Evolutionary conservation across 2,329 filamentous ascomycete genomes (phyloP), one percentile per base, ranked within the genome.

Genomic region (Aureobasidium pullulans): DNA sequence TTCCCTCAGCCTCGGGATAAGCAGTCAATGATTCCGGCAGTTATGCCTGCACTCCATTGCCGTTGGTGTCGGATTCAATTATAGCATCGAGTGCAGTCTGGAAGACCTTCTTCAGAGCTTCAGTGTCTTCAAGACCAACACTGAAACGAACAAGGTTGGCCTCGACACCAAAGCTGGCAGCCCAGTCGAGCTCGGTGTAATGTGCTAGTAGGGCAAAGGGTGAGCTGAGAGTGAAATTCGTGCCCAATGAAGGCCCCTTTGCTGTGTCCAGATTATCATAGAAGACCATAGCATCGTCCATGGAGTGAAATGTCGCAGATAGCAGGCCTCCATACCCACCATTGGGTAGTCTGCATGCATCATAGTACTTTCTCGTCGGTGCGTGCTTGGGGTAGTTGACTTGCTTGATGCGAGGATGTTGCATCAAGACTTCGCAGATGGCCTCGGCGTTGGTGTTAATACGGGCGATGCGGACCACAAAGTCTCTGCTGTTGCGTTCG

Each of bases 401-500:
- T 59, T 83, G 77, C 72, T 91, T 91, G 62, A 97, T 86, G 70
- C 77, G 10, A 39, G 47, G 46, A 31, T 59, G 56, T 42, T 28
- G 39, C 5, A 75, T 78, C 40, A 97, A 77, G 37, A 91, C 79
- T 32, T 87, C 82, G 65, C 87, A 92, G 63, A 97, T 87, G 57
- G 85, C 82, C 73, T 96, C 91, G 6, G 93, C 88, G 67, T 95
- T 96, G 53, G 76, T 72, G 69, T 96, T 96, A 69, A 96, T 89
- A 59, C 90, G 84, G 63, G 88, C 86, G 62, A 96, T 90, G 60
- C 94, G 84, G 15, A 83, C 82, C 19, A 87, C 82, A 71, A 96
- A 97, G 75, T 97, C 91, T 15, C 94, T 87, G 71, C 91, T 96
- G 73, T 99, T 99, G 63, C 93, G 84, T 75, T 99, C 94, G 76